A percentile compares a stretch with the other conserved stretches of the same genome.
phyloP scores from a whole-genome alignment of 306 rosid species.

The Vicia faba region DNA sequence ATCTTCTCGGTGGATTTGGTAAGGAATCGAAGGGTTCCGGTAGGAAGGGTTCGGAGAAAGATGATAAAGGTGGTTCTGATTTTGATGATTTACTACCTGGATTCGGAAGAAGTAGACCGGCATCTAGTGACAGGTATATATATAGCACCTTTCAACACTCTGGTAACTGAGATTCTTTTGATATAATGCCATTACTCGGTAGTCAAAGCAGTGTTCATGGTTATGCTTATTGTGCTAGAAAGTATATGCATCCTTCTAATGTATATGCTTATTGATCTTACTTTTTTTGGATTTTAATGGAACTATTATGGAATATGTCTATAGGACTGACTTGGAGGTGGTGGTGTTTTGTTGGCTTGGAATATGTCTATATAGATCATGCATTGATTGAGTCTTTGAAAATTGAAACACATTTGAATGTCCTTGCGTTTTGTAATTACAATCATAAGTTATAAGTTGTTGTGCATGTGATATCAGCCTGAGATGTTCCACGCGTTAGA shows the following conservation, averaged over 20 bases:
- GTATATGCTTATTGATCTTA: too few relatives aligned
- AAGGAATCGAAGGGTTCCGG: slow-evolving; percentile 59
- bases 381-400: neutral
- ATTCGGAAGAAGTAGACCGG: slow-evolving; percentile 54
- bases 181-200: slow-evolving; percentile 33
- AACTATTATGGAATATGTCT: slow-evolving; percentile 16
- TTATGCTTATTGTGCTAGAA: slow-evolving; percentile 26
- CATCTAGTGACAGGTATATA: slow-evolving; percentile 67
- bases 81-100: slow-evolving; percentile 88
- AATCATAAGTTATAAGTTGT: slow-evolving; percentile 8
- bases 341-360: neutral
- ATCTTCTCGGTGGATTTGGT: slow-evolving; percentile 82
- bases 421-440: slow-evolving; percentile 9
- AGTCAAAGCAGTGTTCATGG: slow-evolving; percentile 1
- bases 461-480: slow-evolving; percentile 1
- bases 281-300: slow-evolving; percentile 24
- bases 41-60: slow-evolving; percentile 50
- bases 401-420: neutral
- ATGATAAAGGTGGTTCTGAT: slow-evolving; percentile 50
- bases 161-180: slow-evolving; percentile 28
- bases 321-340: neutral
- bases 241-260: too few relatives aligned
- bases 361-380: neutral
- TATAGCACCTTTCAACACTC: slow-evolving; percentile 46
- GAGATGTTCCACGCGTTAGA: neutral